Percentiles rank a stretch among this genome's conserved stretches.
phyloP scores from a whole-genome alignment of 177 flowering plant species.

The Vitis hybrid region DNA sequence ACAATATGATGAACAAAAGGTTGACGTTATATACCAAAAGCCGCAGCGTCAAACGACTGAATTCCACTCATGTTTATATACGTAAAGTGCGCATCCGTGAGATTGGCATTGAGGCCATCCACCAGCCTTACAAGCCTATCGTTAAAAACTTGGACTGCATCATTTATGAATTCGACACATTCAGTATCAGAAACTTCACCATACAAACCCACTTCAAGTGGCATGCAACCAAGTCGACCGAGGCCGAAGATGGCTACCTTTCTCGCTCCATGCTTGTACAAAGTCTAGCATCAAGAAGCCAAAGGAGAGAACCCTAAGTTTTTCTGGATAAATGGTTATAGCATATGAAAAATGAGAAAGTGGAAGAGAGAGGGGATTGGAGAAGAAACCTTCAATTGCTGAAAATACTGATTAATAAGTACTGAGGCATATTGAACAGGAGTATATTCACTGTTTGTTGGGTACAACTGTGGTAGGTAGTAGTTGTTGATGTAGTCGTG shows the following conservation, averaged over 20 bases:
- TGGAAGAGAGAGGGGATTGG: too few relatives aligned
- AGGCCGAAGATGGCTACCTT: conserved; percentile 53
- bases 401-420: conserved; percentile 24
- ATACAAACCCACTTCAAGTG: conserved; percentile 22
- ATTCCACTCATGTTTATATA: conserved; percentile 28
- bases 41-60: conserved; percentile 11
- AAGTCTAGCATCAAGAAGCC: conserved; percentile 13
- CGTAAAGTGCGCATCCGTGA: conserved; percentile 25
- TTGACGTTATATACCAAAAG: conserved; percentile 16
- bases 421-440: conserved; percentile 32
- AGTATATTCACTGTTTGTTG: conserved; percentile 14
- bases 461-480: conserved; percentile 21
- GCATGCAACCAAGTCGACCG: conserved; percentile 54
- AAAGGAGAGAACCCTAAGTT: not conserved
- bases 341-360: too few relatives aligned
- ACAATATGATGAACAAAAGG: too few relatives aligned
- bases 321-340: not conserved
- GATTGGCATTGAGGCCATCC: conserved; percentile 28
- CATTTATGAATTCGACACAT: conserved; percentile 32
- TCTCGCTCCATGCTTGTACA: conserved; percentile 56
- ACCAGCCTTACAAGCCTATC: conserved; percentile 27
- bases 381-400: conserved; percentile 26
- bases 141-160: conserved; percentile 40
- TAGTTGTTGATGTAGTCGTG: conserved; percentile 47
- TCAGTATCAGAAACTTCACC: conserved; percentile 15